Conservation (phyloP, 768 basidiomycete genomes). For the Daedaleopsis sinensis region DNA sequence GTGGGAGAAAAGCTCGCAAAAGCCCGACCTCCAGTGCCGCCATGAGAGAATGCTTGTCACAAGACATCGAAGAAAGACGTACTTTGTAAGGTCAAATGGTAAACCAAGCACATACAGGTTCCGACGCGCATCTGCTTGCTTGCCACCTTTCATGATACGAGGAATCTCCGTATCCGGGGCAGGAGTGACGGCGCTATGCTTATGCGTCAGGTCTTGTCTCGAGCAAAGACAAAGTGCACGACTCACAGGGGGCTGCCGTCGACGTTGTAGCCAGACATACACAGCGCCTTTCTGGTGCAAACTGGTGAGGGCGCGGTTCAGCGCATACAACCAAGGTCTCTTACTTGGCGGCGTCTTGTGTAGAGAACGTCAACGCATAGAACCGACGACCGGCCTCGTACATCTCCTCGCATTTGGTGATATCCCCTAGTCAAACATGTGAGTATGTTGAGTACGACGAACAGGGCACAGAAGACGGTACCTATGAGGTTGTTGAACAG, state of each 20-base stretch:
- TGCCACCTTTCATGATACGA: slow-evolving; percentile 28
- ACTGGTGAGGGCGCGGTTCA: slow-evolving; percentile 5
- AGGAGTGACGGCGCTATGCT: slow-evolving; percentile 26
- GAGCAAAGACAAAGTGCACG: background rate
- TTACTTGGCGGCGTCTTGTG: slow-evolving; percentile 56
- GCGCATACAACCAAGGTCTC: slow-evolving; percentile 24
- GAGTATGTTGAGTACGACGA: background rate
- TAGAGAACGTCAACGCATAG: slow-evolving; percentile 56
- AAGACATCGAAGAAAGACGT: slow-evolving; percentile 22
- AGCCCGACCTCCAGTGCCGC: slow-evolving; percentile 43
- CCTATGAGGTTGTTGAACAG: slow-evolving; percentile 63
- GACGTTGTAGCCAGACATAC: slow-evolving; percentile 65
- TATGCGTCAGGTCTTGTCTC: background rate
- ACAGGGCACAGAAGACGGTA: slow-evolving; percentile 22
- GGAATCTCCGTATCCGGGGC: slow-evolving; percentile 16
- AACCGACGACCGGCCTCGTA: slow-evolving; percentile 34
- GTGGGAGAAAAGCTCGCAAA: slow-evolving; percentile 59
- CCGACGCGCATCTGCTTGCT: slow-evolving; percentile 55
- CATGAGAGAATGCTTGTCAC: background rate
- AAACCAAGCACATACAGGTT: slow-evolving; percentile 86
- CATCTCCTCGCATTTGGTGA: slow-evolving; percentile 38
- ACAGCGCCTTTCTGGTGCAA: slow-evolving; percentile 58
- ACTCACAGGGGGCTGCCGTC: slow-evolving; percentile 60
- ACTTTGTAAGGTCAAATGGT: slow-evolving; percentile 83
- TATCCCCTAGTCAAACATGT: slow-evolving; percentile 46